Evolutionary conservation across 2,329 filamentous ascomycete species (phyloP), one percentile per base, ranked within the genome.

Genomic region (Trichoderma sp.): DNA sequence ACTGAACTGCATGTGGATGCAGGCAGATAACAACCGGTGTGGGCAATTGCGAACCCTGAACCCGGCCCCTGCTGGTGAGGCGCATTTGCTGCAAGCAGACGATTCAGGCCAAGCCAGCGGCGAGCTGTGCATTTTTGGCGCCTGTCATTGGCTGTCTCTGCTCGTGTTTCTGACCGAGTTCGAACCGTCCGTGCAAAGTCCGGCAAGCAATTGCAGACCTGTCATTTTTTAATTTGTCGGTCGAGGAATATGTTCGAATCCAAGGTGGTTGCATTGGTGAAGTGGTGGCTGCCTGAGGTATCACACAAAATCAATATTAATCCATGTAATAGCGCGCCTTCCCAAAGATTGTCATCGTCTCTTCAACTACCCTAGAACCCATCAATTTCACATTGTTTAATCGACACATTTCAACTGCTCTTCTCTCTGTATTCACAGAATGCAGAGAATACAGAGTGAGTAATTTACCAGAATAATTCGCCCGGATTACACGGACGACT

Each of bases 1-100:
- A 64, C 61, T 13, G n/a, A 56, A 56, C 35, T 45, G 50, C 61
- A 57, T 53, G 52, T 57, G 52, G 61, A 65, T 65, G 52, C 61
- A 48, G 45, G 19, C 32, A 39, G 48, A 64, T 52, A 52, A 22
- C 50, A 32, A 53, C 37, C 37, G 37, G 35, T 42, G 54, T 58
- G 34, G 29, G 22, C 58, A 35, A 35, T 52, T 22, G 19, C 42
- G 39, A 61, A 61, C 59, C 59, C 42, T 63, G 61, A 54, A 65
- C 37, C 61, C 61, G 17, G 15, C n/a, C 52, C 61, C 27, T 57
- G 52, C 29, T 45, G 61, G 53, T 37, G 52, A 54, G 52, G 52
- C 52, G 52, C 52, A 34, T 34, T 54, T 19, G 52, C 52, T 54
- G 52, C 50, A 65, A 64, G 61, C 61, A 37, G 56, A 48, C 61